These are phyloP conservation scores for Aurantiochytrium sp. DNA, from an alignment of 108 stramenopile genomes.

Conservation along the genomic window DNA sequence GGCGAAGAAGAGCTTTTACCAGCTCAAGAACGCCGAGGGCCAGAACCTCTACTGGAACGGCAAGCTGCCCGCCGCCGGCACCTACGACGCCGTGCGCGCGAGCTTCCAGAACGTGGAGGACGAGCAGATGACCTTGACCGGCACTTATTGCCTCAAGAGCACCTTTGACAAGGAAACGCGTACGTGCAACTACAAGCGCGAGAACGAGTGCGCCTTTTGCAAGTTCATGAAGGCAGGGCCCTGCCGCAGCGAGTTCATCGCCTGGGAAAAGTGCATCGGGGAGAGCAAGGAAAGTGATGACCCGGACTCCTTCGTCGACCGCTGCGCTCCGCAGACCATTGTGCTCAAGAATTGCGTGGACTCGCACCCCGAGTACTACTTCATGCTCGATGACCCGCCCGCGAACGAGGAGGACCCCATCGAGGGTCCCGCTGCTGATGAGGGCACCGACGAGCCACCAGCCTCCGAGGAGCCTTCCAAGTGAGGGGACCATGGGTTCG, in stretches of 20 bases:
- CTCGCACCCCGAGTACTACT: slow-evolving; percentile 20
- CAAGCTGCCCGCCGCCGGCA: neutral
- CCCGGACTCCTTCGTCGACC: neutral
- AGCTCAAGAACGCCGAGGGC: neutral
- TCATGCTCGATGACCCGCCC: neutral
- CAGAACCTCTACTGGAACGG: neutral
- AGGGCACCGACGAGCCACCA: neutral
- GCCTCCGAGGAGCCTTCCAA: neutral
- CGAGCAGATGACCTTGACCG: neutral
- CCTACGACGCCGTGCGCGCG: neutral
- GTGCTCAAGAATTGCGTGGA: slow-evolving; percentile 29
- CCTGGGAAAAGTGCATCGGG: slow-evolving; percentile 21
- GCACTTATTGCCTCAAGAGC: slow-evolving; percentile 24
- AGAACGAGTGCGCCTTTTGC: slow-evolving; percentile 17
- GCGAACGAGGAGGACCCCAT: neutral
- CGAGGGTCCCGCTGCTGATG: neutral
- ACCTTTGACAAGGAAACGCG: neutral
- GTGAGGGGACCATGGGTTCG: no score
- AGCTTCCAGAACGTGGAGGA: slow-evolving; percentile 21
- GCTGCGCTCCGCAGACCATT: slow-evolving; percentile 2
- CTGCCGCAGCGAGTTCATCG: slow-evolving; percentile 15
- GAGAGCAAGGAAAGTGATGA: neutral
- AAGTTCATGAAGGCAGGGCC: slow-evolving; percentile 29
- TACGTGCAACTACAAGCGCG: neutral
- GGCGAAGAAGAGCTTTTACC: neutral